Base-by-base conservation (phyloP, 345 rosid genomes). In the Acer yangbiense region DNA sequence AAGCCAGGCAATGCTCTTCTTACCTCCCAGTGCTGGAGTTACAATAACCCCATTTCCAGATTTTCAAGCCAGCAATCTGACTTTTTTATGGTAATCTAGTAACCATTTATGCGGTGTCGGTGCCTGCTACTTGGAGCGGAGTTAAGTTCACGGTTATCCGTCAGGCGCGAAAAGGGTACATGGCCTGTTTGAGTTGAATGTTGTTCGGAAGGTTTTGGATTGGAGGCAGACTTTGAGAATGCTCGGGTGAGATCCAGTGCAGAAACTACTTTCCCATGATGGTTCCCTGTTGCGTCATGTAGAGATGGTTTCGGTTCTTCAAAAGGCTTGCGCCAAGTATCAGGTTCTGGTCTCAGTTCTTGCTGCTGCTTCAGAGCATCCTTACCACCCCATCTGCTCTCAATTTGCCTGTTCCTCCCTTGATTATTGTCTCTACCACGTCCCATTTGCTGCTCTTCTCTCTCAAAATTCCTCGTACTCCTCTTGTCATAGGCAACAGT, bases 201-300 rank as follows among this genome's bases (percentile, higher is more conserved):
- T 32, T n/a, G 25, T 9, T 72, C 54, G 4, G 46, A 17, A 14
- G 16, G 21, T 50, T 76, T 82, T 12, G 82, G 73, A 71, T 55
- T 68, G 9, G 78, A 78, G 76, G 74, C 73, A 0, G 82, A 76
- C 65, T 64, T 83, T 63, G 85, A 83, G 65, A 76, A 83, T 20
- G 73, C 81, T 58, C 14, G 77, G 29, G 80, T 78, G 2, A 83
- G 73, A 65, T 81, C 84, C 23, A 80, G 27, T 16, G 80, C 71
- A 2, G 86, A 78, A 67, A 64, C 76, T n/a, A 81, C 21, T 54
- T 81, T 84, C 7, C 71, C 80, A 35, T 54, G 80, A 23, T 29
- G 44, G 43, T 32, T 64, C 20, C 69, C 64, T 0, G 67, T 35
- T 18, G 61, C 41, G 20, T 69, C 67, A 29, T 58, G 10, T 58